Evolutionary conservation across 1,284 basidiomycete species (phyloP).

Genomic region (Cryptococcus sp.): DNA sequence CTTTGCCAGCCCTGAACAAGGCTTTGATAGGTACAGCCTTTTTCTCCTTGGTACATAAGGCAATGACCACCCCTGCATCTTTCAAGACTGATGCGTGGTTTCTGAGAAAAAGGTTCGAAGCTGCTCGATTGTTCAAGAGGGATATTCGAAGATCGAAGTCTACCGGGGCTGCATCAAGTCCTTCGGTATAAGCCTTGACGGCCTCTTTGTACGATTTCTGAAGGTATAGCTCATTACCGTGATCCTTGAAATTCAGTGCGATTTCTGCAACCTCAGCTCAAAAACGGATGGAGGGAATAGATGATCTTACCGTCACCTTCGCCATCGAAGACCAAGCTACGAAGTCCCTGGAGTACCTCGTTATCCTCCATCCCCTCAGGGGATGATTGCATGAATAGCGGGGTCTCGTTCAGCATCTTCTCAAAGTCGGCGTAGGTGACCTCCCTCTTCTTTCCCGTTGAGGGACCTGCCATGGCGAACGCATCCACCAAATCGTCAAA

Average conservation of each 20-base stretch:
- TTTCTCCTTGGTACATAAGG: slow-evolving; percentile 52
- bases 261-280: slow-evolving; percentile 58
- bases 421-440: slow-evolving; percentile 36
- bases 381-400: slow-evolving; percentile 89
- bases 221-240: slow-evolving; percentile 91
- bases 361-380: slow-evolving; percentile 62
- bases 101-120: slow-evolving; percentile 84
- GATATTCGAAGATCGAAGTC: slow-evolving; percentile 62
- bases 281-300: neutral
- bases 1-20: slow-evolving; percentile 73
- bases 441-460: slow-evolving; percentile 20
- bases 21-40: slow-evolving; percentile 63
- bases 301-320: slow-evolving; percentile 78
- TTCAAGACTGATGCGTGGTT: slow-evolving; percentile 80
- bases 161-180: slow-evolving; percentile 73
- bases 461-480: slow-evolving; percentile 15
- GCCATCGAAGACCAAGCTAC: slow-evolving; percentile 81
- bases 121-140: slow-evolving; percentile 83
- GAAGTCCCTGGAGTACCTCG: slow-evolving; percentile 71
- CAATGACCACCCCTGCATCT: slow-evolving; percentile 73
- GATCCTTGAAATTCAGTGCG: slow-evolving; percentile 86
- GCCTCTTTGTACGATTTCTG: slow-evolving; percentile 84
- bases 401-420: slow-evolving; percentile 49
- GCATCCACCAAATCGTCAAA: slow-evolving; percentile 20
- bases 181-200: slow-evolving; percentile 82